phyloP scores from a whole-genome alignment of 495 filamentous ascomycete genomes.

The Terfezia claveryi region DNA sequence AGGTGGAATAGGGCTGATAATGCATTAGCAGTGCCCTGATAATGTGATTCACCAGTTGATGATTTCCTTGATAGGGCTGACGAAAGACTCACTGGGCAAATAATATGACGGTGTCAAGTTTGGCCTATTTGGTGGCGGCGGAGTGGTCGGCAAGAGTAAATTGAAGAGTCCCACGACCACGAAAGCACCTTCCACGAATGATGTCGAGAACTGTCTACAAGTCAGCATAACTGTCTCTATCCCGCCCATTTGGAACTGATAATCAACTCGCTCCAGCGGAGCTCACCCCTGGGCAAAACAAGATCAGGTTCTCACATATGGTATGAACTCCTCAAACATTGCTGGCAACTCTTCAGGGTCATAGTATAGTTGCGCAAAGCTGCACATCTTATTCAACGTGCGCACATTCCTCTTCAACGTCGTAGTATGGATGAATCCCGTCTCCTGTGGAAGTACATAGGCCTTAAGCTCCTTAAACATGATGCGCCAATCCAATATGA shows the following conservation, averaged over 20 bases:
- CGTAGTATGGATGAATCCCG: conserved; percentile 38
- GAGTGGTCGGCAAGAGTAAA: conserved; percentile 64
- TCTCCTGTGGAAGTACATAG: conserved; percentile 67
- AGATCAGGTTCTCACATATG: conserved; percentile 26
- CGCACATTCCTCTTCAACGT: conserved; percentile 45
- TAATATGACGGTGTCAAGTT: conserved; percentile 62
- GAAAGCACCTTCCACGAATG: conserved; percentile 70
- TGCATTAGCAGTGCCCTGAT: conserved; percentile 2
- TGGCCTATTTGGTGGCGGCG: conserved; percentile 44
- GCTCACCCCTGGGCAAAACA: too few species aligned
- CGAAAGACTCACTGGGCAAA: conserved; percentile 32
- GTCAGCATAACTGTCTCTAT: conserved; percentile 7
- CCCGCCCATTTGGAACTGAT: neutral
- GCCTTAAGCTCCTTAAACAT: conserved; percentile 78
- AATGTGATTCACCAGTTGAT: neutral
- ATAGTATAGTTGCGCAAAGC: conserved; percentile 78
- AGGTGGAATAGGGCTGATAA: conserved; percentile 63
- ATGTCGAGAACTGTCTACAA: conserved; percentile 51
- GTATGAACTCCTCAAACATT: conserved; percentile 85
- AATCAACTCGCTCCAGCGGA: too few species aligned
- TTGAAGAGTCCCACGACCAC: conserved; percentile 73
- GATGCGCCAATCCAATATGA: conserved; percentile 79
- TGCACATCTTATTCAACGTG: conserved; percentile 65
- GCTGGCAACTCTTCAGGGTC: conserved; percentile 64
- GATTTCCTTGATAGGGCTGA: too few species aligned